These are phyloP conservation scores for Amanita exitialis DNA, from an alignment of 768 basidiomycete genomes.

Conservation along the genomic window DNA sequence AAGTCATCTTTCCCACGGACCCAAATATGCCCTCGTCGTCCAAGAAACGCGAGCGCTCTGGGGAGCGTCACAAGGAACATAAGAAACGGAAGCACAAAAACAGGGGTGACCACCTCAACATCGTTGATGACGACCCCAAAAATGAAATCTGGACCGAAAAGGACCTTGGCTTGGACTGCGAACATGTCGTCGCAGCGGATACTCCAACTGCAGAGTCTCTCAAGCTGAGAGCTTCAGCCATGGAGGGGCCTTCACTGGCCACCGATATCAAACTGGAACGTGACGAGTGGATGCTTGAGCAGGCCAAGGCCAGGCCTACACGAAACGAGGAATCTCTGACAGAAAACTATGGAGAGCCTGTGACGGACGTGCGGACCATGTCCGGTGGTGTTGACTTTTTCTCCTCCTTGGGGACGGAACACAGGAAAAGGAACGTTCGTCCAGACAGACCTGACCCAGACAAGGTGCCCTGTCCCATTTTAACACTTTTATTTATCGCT, in stretches of 20 bases:
- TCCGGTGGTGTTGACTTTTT: conserved; percentile 80
- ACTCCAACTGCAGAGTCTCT: conserved; percentile 73
- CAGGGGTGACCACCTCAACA: conserved; percentile 28
- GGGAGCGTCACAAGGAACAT: conserved; percentile 30
- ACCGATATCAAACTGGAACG: conserved; percentile 46
- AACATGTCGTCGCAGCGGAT: conserved; percentile 59
- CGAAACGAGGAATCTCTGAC: conserved; percentile 42
- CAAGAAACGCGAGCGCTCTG: conserved; percentile 47
- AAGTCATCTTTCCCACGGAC: neutral
- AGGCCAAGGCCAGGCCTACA: conserved; percentile 19
- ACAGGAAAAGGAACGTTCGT: conserved; percentile 51
- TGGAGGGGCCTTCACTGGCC: conserved; percentile 21
- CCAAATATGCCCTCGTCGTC: conserved; percentile 21
- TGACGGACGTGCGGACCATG: conserved; percentile 32
- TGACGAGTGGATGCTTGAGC: conserved; percentile 87
- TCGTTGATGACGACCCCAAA: conserved; percentile 65
- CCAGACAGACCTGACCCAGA: conserved; percentile 58
- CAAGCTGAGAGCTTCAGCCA: conserved; percentile 53
- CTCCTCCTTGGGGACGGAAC: conserved; percentile 72
- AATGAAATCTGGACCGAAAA: conserved; percentile 85
- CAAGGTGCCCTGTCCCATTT: conserved; percentile 36
- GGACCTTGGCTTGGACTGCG: conserved; percentile 71
- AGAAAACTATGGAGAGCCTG: conserved; percentile 54
- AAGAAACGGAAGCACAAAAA: conserved; percentile 26
- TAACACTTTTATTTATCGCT: neutral